phyloP scores from a whole-genome alignment of 176 grass and related monocot genomes.

The Ananas comosus region DNA sequence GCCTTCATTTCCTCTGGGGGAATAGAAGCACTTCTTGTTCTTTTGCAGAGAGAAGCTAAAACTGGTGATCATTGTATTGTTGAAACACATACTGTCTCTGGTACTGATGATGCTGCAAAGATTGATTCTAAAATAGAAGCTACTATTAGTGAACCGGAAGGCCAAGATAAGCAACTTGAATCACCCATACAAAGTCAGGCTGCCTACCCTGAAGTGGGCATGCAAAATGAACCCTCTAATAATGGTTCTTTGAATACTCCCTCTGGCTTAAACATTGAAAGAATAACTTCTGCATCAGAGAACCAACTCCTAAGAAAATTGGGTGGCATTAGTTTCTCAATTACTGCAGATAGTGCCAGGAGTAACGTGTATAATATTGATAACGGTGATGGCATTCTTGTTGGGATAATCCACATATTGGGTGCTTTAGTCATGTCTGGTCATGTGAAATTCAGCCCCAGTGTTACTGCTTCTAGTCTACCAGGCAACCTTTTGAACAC shows the following conservation, averaged over 20 bases:
- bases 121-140: constrained; percentile 24
- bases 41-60: constrained; percentile 83
- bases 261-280: constrained; percentile 36
- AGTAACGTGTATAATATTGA: constrained; percentile 95
- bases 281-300: constrained; percentile 36
- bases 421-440: constrained; percentile 77
- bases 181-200: constrained; percentile 30
- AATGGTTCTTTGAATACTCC: constrained; percentile 6
- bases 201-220: constrained; percentile 24
- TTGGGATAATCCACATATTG: constrained; percentile 88
- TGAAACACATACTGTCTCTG: constrained; percentile 33
- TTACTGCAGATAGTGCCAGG: constrained; percentile 75
- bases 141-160: constrained; percentile 24
- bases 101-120: constrained; percentile 17
- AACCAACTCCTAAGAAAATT: constrained; percentile 65
- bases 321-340: constrained; percentile 78
- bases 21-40: constrained; percentile 85
- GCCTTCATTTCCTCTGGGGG: constrained; percentile 81
- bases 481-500: constrained; percentile 36
- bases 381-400: constrained; percentile 78
- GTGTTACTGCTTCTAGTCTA: constrained; percentile 32
- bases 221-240: constrained; percentile 25
- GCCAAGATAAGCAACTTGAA: constrained; percentile 32
- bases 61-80: constrained; percentile 59
- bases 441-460: constrained; percentile 59